Conservation (phyloP, 768 basidiomycete genomes). For the Ramaria sp. region DNA sequence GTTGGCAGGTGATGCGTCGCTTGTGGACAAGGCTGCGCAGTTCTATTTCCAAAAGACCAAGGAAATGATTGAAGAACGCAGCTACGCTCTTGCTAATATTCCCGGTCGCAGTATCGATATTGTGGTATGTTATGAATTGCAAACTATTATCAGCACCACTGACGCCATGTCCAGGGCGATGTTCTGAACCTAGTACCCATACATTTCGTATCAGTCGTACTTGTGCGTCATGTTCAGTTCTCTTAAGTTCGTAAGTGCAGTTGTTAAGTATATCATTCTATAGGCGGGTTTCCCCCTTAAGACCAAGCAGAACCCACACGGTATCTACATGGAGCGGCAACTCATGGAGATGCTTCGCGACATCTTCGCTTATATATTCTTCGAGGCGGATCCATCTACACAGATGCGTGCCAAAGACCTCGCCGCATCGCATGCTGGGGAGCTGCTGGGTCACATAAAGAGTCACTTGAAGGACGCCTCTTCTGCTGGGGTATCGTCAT, state of each 20-base stretch:
- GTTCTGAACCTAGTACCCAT: background rate
- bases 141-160: background rate
- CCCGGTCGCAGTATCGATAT: slow-evolving; percentile 49
- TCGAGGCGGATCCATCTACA: slow-evolving; percentile 52
- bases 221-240: background rate
- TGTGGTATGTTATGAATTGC: slow-evolving; percentile 20
- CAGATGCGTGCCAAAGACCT: slow-evolving; percentile 44
- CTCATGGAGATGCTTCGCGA: slow-evolving; percentile 55
- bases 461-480: slow-evolving; percentile 29
- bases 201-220: background rate
- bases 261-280: background rate
- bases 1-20: slow-evolving; percentile 1
- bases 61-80: slow-evolving; percentile 41
- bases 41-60: slow-evolving; percentile 61
- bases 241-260: background rate
- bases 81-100: slow-evolving; percentile 44
- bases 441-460: slow-evolving; percentile 49
- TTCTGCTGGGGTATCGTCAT: slow-evolving; percentile 31
- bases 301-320: slow-evolving; percentile 38
- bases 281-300: slow-evolving; percentile 70
- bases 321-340: slow-evolving; percentile 51
- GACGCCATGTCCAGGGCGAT: background rate
- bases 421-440: slow-evolving; percentile 40
- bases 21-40: slow-evolving; percentile 37
- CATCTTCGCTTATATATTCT: slow-evolving; percentile 70